Evolutionary conservation across 177 flowering plant species (phyloP).

Genomic region (Telopea speciosissima): DNA sequence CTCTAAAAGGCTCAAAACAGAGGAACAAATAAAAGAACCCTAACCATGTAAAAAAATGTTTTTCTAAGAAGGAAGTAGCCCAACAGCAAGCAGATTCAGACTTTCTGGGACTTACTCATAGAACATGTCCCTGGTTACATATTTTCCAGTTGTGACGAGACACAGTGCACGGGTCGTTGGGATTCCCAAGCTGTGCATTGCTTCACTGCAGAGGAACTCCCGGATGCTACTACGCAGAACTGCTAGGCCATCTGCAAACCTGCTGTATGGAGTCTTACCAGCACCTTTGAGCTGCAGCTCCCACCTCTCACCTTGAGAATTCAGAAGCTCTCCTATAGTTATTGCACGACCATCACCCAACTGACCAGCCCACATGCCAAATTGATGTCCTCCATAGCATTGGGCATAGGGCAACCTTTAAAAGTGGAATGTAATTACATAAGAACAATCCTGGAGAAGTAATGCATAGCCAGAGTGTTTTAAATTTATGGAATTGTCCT

Average conservation of each 20-base stretch:
- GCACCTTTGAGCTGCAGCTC: constrained; percentile 98
- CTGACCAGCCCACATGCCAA: constrained; percentile 99
- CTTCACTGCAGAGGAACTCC: constrained; percentile 98
- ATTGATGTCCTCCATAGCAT: constrained; percentile 99
- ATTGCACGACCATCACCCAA: constrained; percentile 98
- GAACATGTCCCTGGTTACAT: constrained; percentile 93
- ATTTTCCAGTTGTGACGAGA: constrained; percentile 90
- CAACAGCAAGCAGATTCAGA: neutral
- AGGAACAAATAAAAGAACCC: neutral
- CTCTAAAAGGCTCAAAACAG: too few species aligned
- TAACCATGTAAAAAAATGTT: neutral
- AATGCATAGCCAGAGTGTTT: neutral
- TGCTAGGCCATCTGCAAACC: constrained; percentile 99
- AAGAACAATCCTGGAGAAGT: neutral
- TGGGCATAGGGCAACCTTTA: constrained; percentile 88
- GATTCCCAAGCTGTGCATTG: constrained; percentile 88
- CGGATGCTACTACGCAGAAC: constrained; percentile 95
- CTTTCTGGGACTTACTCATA: constrained; percentile 65
- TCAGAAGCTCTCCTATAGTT: constrained; percentile 83
- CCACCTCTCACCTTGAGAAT: constrained; percentile 83
- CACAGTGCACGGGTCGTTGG: constrained; percentile 97
- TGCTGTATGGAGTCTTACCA: constrained; percentile 99
- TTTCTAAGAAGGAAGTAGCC: neutral
- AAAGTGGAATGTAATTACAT: neutral
- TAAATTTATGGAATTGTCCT: neutral